A percentile compares a stretch with the other conserved stretches of the same genome.
phyloP scores from a whole-genome alignment of 2,329 filamentous ascomycete genomes.

The Diaporthe longicolla region DNA sequence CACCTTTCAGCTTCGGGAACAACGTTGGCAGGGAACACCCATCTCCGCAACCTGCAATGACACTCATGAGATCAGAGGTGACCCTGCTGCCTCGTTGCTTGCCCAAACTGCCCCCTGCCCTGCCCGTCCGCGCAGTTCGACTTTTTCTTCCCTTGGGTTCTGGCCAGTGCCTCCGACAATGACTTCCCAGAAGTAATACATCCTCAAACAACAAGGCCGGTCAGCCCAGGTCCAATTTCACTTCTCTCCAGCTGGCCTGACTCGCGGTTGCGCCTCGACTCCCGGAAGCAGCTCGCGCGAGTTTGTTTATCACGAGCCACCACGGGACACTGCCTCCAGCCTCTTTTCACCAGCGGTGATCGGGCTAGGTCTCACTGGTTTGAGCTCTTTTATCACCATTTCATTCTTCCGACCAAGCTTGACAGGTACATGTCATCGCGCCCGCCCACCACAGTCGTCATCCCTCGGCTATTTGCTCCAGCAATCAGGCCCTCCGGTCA shows the following conservation, averaged over 20 bases:
- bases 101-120: slow-evolving; percentile 34
- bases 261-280: slow-evolving; percentile 22
- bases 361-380: slow-evolving; percentile 39
- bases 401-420: slow-evolving; percentile 29
- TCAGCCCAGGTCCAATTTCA: slow-evolving; percentile 40
- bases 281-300: slow-evolving; percentile 25
- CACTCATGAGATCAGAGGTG: slow-evolving; percentile 41
- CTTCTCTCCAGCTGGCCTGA: slow-evolving; percentile 43
- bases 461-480: slow-evolving; percentile 16
- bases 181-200: slow-evolving; percentile 32
- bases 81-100: slow-evolving; percentile 41
- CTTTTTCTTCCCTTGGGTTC: slow-evolving; percentile 33
- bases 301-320: slow-evolving; percentile 34
- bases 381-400: slow-evolving; percentile 36
- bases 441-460: slow-evolving; percentile 18
- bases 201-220: slow-evolving; percentile 37
- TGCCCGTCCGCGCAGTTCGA: slow-evolving; percentile 35
- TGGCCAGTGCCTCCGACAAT: slow-evolving; percentile 35
- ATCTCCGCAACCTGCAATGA: slow-evolving; percentile 34
- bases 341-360: slow-evolving; percentile 33
- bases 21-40: slow-evolving; percentile 30
- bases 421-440: slow-evolving; percentile 21
- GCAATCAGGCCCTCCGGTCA: slow-evolving; percentile 12
- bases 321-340: slow-evolving; percentile 30
- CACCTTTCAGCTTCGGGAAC: slow-evolving; percentile 41